Percentiles rank a stretch among this genome's conserved stretches.
phyloP scores from a whole-genome alignment of 495 filamentous ascomycete species.

The Talaromyces thailandensis region DNA sequence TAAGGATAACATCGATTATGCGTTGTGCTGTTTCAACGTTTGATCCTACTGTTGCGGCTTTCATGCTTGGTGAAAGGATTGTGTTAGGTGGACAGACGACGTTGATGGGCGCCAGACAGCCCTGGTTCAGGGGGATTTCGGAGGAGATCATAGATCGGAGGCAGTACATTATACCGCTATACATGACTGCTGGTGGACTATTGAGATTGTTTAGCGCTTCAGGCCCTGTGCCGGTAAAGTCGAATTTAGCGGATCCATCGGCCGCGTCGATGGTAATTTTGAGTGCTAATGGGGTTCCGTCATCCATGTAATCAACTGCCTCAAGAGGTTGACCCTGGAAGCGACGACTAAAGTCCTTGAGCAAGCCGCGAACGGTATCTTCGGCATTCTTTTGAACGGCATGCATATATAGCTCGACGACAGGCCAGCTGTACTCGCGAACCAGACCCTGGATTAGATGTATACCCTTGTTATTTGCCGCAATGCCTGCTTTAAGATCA shows the following conservation, averaged over 20 bases:
- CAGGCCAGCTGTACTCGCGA: constrained; percentile 79
- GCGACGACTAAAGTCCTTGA: constrained; percentile 68
- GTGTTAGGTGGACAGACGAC: constrained; percentile 76
- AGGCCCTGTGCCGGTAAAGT: constrained; percentile 77
- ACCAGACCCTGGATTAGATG: constrained; percentile 79
- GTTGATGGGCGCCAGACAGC: constrained; percentile 80
- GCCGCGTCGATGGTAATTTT: constrained; percentile 73
- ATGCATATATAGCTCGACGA: constrained; percentile 94
- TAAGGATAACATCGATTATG: constrained; percentile 89
- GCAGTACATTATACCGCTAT: constrained; percentile 94
- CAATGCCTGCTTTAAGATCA: constrained; percentile 92
- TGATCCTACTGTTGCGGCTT: constrained; percentile 88
- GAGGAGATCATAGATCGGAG: constrained; percentile 85
- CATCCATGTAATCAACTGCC: constrained; percentile 87
- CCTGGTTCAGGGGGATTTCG: constrained; percentile 95
- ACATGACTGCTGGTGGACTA: constrained; percentile 88
- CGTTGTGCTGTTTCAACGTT: constrained; percentile 91
- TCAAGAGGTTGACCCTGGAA: constrained; percentile 76
- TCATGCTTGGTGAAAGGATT: constrained; percentile 77
- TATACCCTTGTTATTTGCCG: constrained; percentile 94
- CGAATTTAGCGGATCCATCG: constrained; percentile 81
- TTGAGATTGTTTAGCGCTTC: constrained; percentile 95
- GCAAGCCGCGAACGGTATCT: constrained; percentile 68
- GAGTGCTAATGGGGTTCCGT: constrained; percentile 81
- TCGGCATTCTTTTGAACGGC: constrained; percentile 92